These are phyloP conservation scores for Aschersonia sp. DNA, from an alignment of 2,329 filamentous ascomycete genomes.

Conservation along the genomic window DNA sequence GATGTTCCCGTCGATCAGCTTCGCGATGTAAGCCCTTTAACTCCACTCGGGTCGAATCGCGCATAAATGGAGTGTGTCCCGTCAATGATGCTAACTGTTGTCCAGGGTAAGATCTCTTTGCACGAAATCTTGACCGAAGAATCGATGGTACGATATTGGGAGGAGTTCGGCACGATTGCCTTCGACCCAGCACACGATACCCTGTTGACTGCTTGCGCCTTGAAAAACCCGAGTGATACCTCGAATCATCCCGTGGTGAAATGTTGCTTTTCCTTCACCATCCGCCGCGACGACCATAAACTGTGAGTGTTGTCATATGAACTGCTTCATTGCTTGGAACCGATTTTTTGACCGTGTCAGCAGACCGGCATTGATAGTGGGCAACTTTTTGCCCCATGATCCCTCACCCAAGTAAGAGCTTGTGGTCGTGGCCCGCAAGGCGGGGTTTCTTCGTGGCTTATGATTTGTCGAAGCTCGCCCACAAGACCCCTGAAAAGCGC, in stretches of 20 bases:
- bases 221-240: conserved; percentile 66
- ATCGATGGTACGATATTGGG: conserved; percentile 93
- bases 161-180: conserved; percentile 95
- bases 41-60: no score
- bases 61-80: no score
- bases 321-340: not conserved
- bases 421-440: not conserved
- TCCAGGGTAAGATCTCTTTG: conserved; percentile 78
- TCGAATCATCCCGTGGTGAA: conserved; percentile 62
- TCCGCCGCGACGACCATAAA: conserved; percentile 86
- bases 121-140: conserved; percentile 95
- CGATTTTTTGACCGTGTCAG: conserved; percentile 1
- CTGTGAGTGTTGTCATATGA: conserved; percentile 54
- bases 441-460: not conserved
- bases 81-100: no score
- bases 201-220: conserved; percentile 79
- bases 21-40: conserved; percentile 55
- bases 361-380: conserved; percentile 87
- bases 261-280: conserved; percentile 97
- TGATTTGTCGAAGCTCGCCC: not conserved
- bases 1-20: conserved; percentile 82
- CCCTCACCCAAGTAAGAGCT: conserved; percentile 20
- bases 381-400: conserved; percentile 88
- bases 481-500: no score
- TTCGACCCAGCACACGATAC: conserved; percentile 92